Evolutionary conservation across 2,329 filamentous ascomycete species (phyloP), one percentile per base, ranked within the genome.

Genomic region (Aspergillus tamarii): DNA sequence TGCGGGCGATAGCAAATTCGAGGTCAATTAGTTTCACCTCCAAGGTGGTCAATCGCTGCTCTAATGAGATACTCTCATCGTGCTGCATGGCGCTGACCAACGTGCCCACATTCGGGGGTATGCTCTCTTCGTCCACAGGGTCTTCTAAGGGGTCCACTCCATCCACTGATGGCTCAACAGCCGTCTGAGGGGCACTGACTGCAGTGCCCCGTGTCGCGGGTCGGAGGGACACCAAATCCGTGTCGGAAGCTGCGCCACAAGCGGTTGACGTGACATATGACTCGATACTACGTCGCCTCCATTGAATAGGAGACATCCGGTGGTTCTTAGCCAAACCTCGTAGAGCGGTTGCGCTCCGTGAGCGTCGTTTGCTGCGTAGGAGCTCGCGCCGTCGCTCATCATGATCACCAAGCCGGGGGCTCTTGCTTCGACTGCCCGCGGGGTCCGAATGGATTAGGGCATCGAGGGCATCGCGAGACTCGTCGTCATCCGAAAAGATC

Each of bases 11-110:
- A 6, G 82, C 82, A 61, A 82, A 82, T 66, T 84, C 82, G 5
- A 84, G 74, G 55, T 84, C 82, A 66, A 83, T 82, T 57, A 84
- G 70, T 64, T 84, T 84, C 26, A 84, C 82, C 64, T 84, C 82
- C 8, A 84, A 70, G 0, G 82, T 84, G 39, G 80, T 80, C n/a
- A 84, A 66, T 54, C 82, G 76, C 60, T 84, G 80, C 61, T 82
- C 81, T 1, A 84, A 68, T 3, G 74, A 79, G 21, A 76, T 69
- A 23, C 74, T 75, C 28, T 78, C 77, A 60, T 80, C 76, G 43
- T 76, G 73, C 52, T 80, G 78, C 71, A 82, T 78, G 14, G 73
- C 71, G 48, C 72, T 75, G 43, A 80, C 72, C 14, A 81, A 69
- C 41, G 73, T 74, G n/a, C 75, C 75, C 43, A 81, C 73, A 61